These are phyloP conservation scores for Lachnellula suecica DNA, from an alignment of 2,329 filamentous ascomycete genomes.

Conservation along the genomic window DNA sequence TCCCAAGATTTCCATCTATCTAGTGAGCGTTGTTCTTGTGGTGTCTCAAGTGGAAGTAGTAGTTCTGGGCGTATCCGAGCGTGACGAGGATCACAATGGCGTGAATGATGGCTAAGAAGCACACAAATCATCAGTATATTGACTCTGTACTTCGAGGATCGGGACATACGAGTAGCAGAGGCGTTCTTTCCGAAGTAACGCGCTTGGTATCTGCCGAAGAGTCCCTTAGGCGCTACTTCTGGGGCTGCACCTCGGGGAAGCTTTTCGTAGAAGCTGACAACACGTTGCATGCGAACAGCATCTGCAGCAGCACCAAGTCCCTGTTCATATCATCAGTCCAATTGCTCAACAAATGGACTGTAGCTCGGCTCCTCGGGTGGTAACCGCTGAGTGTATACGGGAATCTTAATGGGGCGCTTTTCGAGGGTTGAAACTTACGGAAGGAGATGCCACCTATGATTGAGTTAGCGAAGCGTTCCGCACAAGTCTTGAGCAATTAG, in stretches of 20 bases:
- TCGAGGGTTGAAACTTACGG: constrained; percentile 27
- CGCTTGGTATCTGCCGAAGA: constrained; percentile 85
- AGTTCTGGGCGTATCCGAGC: constrained; percentile 94
- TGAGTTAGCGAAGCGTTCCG: constrained; percentile 11
- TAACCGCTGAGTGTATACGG: not conserved
- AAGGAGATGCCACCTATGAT: constrained; percentile 35
- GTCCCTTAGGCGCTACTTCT: constrained; percentile 75
- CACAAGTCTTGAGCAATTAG: not conserved
- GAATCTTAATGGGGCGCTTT: not conserved
- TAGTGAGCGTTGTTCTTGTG: constrained; percentile 99
- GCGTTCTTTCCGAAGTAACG: constrained; percentile 96
- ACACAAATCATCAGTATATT: constrained; percentile 24
- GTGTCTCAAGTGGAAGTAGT: constrained; percentile 99
- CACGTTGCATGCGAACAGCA: constrained; percentile 95
- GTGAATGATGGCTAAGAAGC: constrained; percentile 76
- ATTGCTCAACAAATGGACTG: not conserved
- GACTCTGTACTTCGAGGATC: constrained; percentile 9
- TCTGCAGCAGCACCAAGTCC: constrained; percentile 93
- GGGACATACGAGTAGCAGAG: constrained; percentile 77
- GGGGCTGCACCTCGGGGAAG: constrained; percentile 91
- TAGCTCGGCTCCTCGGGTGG: not conserved
- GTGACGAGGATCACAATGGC: constrained; percentile 74
- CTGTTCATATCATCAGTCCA: constrained; percentile 52
- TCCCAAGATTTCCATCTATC: constrained; percentile 26
- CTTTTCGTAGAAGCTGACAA: constrained; percentile 98